Base-by-base conservation (phyloP, 495 filamentous ascomycete genomes). In the Xylaria telfairii region DNA sequence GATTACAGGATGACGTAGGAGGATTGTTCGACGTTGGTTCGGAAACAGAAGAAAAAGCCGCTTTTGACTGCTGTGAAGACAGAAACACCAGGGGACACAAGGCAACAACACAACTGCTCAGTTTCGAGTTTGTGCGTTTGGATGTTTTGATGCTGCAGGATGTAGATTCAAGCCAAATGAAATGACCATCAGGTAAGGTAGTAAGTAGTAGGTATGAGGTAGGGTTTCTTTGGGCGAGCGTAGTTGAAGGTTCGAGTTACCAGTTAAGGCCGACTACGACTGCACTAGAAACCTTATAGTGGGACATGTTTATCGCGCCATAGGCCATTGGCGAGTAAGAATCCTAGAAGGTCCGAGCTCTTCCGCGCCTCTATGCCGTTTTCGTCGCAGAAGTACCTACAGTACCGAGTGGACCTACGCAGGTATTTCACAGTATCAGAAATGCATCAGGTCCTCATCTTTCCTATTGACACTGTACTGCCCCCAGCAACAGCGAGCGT, bases 291-390 rank as follows among this genome's bases (percentile, higher is more conserved):
- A 46, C 5, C 3, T n/a, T n/a, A n/a, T n/a, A 24, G 39, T 37
- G 53, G 53, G 12, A 41, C 26, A 6, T 44, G 28, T 69, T 54
- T 51, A 42, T 69, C 34, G 42, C 56, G 34, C 42, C 67, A 69
- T 69, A 26, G 30, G 21, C 42, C 57, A 63, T 63, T 63, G 67
- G 49, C 57, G 67, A 69, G 67, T 63, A 69, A 63, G 67, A 63
- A 63, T 53, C 42, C 46, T 17, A 30, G 30, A 69, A 37, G 44
- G 64, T 26, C 64, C 64, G 47, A 66, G 63, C 63, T 61, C 57
- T 54, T 51, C 63, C 63, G 28, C 44, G 30, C 21, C 42, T 19
- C 62, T 30, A 51, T n/a, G 17, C 28, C 7, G 9, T 26, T 64
- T 49, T 8, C 63, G 30, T 49, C 15, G 4, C 12, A 6, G 2